A percentile compares a stretch with the other conserved stretches of the same genome.
These are phyloP conservation scores for Aphanocladium album DNA, from an alignment of 2,329 filamentous ascomycete species.

Conservation along the genomic window DNA sequence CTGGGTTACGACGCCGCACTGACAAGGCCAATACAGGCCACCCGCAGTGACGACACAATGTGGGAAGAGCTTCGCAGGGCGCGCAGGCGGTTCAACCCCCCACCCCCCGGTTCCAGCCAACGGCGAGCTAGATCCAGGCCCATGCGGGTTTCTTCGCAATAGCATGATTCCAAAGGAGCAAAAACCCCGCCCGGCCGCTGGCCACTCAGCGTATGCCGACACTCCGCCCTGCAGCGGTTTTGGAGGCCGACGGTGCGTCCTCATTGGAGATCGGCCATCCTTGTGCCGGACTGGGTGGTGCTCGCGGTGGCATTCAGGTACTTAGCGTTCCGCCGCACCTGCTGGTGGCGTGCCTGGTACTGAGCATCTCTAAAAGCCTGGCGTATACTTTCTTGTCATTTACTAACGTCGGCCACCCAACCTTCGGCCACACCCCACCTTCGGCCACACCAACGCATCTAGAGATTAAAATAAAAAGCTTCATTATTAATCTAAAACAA, in stretches of 20 bases:
- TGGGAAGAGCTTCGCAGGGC: neutral
- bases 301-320: neutral
- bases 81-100: neutral
- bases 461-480: too few relatives aligned
- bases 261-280: neutral
- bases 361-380: neutral
- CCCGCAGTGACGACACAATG: neutral
- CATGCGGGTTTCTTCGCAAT: neutral
- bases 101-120: neutral
- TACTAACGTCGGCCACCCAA: too few relatives aligned
- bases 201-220: neutral
- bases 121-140: neutral
- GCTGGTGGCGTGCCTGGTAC: neutral
- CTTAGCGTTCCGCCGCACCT: neutral
- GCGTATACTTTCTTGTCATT: neutral
- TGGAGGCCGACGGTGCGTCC: neutral
- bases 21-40: neutral
- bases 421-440: too few relatives aligned
- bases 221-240: neutral
- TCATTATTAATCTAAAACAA: too few relatives aligned
- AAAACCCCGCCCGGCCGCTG: neutral
- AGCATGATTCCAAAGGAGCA: slow-evolving; percentile 8
- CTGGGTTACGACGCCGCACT: neutral
- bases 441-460: too few relatives aligned
- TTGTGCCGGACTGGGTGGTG: slow-evolving; percentile 1